Evolutionary conservation across 345 rosid genomes (phyloP).

Genomic region (Trapa bicornis): DNA sequence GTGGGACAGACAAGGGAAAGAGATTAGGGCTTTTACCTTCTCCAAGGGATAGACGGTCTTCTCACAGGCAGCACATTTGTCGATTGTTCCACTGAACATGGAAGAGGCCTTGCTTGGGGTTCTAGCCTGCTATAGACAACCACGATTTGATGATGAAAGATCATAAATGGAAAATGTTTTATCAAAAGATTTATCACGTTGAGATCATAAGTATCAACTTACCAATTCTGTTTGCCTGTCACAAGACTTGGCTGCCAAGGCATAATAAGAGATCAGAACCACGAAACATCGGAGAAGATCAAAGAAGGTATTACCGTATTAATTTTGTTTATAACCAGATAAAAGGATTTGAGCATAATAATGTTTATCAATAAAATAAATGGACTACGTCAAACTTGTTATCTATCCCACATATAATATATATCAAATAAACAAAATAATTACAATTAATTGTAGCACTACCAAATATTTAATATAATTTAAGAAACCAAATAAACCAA

Average conservation of each 20-base stretch:
- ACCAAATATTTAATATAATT: too few species aligned
- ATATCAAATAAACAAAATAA: too few species aligned
- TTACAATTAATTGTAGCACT: too few species aligned
- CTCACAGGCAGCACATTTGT: constrained; percentile 59
- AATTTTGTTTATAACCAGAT: too few species aligned
- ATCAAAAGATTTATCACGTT: too few species aligned
- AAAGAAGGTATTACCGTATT: neutral
- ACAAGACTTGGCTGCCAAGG: constrained; percentile 12
- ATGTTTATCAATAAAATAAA: too few species aligned
- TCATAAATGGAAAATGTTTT: neutral
- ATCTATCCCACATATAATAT: too few species aligned
- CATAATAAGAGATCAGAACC: neutral
- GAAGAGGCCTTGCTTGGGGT: constrained; percentile 61
- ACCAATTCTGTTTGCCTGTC: constrained; percentile 21
- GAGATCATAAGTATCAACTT: neutral
- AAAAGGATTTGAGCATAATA: too few species aligned
- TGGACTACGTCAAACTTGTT: too few species aligned
- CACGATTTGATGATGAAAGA: neutral
- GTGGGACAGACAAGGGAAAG: neutral
- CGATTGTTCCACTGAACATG: constrained; percentile 69
- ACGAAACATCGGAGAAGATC: neutral
- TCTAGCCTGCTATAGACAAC: constrained; percentile 33
- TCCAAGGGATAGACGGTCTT: constrained; percentile 78
- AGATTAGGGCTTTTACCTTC: constrained; percentile 31
- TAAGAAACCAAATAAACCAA: too few species aligned